Evolutionary conservation across 345 rosid genomes (phyloP), one percentile per base, ranked within the genome.

Genomic region (Eucalyptus erythrocorys): DNA sequence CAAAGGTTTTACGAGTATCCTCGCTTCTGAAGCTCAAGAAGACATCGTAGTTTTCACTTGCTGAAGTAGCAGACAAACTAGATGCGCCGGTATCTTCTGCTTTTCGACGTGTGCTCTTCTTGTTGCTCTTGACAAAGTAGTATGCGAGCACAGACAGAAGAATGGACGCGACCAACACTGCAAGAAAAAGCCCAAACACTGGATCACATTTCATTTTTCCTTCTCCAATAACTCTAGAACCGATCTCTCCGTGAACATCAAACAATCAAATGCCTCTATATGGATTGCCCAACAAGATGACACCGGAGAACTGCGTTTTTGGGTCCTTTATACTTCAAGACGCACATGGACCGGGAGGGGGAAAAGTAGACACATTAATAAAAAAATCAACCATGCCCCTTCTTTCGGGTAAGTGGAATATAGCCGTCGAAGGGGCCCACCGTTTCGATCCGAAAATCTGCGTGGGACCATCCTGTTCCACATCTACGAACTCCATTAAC

Each of bases 21-120:
- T 13, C 1, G 1, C 87, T 76, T 1, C 71, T 86, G 5, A 86
- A 86, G 4, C 76, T 86, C 87, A 86, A 86, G 7, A 86, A 86
- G 2, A 64, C 37, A 6, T 64, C 71, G 0, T 30, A 64, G 0
- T 0, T 13, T 0, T 64, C 71, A 13, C 17, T 61, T 0, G 9
- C 1, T 1, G 1, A 61, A 61, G 34, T 0, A 0, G 71, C 0
- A 1, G 3, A 64, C 2, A 21, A 0, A 1, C 0, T 13, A 0
- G 37, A 64, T 0, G 71, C 71, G 2, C 10, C 0, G 21, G 21
- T 2, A 6, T n/a, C 37, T 0, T 64, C 37, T 0, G 10, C 37
- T 64, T n/a, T 64, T n/a, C 5, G 76, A 64, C 3, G 3, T 0
- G 9, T 14, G 76, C 76, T n/a, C n/a, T 57, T 10, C 61, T 10